Conservation (phyloP, 139 green algal genomes). For the Coelastrella sp. region DNA sequence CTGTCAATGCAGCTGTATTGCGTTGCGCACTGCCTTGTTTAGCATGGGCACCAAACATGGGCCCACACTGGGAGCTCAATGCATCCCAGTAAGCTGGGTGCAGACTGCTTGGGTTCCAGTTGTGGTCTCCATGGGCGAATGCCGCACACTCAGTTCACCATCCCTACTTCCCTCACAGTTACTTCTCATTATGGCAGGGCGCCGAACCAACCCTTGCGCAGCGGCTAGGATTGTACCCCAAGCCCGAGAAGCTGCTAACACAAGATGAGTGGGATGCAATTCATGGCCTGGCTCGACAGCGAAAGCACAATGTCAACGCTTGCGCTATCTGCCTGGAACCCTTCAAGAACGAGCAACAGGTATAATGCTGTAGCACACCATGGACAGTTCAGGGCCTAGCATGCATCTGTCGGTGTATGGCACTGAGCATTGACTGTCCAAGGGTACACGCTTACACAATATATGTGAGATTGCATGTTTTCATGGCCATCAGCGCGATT, state of each 20-base stretch:
- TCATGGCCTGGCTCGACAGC: conserved; percentile 31
- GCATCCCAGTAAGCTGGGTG: too few relatives aligned
- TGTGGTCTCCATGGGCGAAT: too few relatives aligned
- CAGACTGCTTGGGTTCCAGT: too few relatives aligned
- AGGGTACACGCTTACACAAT: too few relatives aligned
- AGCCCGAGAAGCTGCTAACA: conserved; percentile 60
- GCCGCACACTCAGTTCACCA: too few relatives aligned
- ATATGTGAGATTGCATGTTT: too few relatives aligned
- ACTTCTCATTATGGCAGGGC: conserved; percentile 20
- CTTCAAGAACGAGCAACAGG: conserved; percentile 25
- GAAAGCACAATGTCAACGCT: not conserved
- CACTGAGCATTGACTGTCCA: not conserved
- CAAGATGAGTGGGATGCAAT: conserved; percentile 62
- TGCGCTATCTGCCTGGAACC: conserved; percentile 13
- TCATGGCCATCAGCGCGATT: too few relatives aligned
- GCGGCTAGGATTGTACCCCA: conserved; percentile 63
- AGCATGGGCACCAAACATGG: too few relatives aligned
- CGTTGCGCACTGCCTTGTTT: not conserved
- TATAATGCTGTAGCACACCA: not conserved
- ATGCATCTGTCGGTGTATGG: not conserved
- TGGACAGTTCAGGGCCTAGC: not conserved
- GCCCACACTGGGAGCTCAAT: too few relatives aligned
- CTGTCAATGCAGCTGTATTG: not conserved
- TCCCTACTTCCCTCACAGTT: too few relatives aligned
- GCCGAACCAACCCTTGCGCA: conserved; percentile 66